Evolutionary conservation across 2,329 filamentous ascomycete genomes (phyloP).

Genomic region (Talaromyces islandicus): DNA sequence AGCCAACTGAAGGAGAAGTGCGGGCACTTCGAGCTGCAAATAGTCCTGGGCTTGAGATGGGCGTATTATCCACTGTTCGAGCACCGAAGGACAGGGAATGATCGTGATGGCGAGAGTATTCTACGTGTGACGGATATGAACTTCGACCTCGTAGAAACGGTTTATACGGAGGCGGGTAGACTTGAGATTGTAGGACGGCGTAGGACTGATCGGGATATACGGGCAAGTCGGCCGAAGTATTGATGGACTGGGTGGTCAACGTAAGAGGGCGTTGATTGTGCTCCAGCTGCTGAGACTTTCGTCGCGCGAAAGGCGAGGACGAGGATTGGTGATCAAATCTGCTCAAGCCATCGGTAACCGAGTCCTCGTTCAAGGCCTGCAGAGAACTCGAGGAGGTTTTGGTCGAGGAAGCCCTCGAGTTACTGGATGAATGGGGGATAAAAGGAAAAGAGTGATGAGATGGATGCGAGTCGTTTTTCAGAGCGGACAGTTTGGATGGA

Average conservation of each 20-base stretch:
- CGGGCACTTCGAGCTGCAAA: slow-evolving; percentile 33
- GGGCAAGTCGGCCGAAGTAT: slow-evolving; percentile 30
- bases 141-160: slow-evolving; percentile 35
- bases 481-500: not conserved
- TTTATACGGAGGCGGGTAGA: slow-evolving; percentile 33
- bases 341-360: slow-evolving; percentile 25
- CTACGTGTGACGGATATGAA: slow-evolving; percentile 38
- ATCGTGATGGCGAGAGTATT: slow-evolving; percentile 11
- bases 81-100: slow-evolving; percentile 20
- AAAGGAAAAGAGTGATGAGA: slow-evolving; percentile 21
- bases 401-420: slow-evolving; percentile 30
- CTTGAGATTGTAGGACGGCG: slow-evolving; percentile 39
- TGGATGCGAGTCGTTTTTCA: slow-evolving; percentile 8
- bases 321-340: slow-evolving; percentile 17
- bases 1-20: slow-evolving; percentile 26
- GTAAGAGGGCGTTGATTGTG: slow-evolving; percentile 9
- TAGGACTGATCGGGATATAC: slow-evolving; percentile 46
- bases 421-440: slow-evolving; percentile 28
- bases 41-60: slow-evolving; percentile 42
- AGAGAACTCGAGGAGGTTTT: slow-evolving; percentile 39
- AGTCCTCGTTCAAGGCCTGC: slow-evolving; percentile 34
- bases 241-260: slow-evolving; percentile 14
- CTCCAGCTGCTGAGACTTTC: slow-evolving; percentile 23
- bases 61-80: slow-evolving; percentile 42
- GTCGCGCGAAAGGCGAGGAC: slow-evolving; percentile 13